Evolutionary conservation across 1,284 basidiomycete species (phyloP), one percentile per base, ranked within the genome.

Genomic region (Sanghuangporus weigelae): DNA sequence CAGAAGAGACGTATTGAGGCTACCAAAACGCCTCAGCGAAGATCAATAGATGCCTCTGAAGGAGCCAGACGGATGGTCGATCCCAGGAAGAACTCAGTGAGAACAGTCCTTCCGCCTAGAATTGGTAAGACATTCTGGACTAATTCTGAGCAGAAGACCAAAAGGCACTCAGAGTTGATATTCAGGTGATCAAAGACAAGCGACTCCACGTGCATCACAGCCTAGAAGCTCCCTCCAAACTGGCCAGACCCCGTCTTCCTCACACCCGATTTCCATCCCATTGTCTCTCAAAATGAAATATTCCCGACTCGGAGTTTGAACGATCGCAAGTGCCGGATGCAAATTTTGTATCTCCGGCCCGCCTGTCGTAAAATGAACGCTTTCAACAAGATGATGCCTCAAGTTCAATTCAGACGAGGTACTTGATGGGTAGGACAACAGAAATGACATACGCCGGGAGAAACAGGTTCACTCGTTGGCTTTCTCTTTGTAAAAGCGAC

Each of bases 341-440:
- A 91, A 72, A 4, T 74, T 67, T 14, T 69, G 68, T 3, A 77
- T 74, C 16, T 72, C 69, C 0, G 53, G 35, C 14, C 36, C 53
- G 36, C 76, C 62, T 0, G 79, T 75, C 1, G 76, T 77, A 68
- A 90, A 85, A 71, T 90, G 86, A 3, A 89, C 71, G 68, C 87
- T 88, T 70, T 91, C 89, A n/a, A 91, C 78, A 68, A 87, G 83
- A 70, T 91, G 89, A 62, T 88, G 86, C 57, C 87, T 91, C 54
- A 8, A 54, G 60, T 38, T 23, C 26, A 36, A 39, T 62, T 35
- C 50, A 31, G 63, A 35, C 21, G 26, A 39, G 26, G 3, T 6
- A 12, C 14, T 36, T n/a, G 36, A 59, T 44, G 38, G 57, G 10
- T 26, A 39, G 64, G 31, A 48, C 12, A 21, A 21, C 1, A 54